Evolutionary conservation across 768 basidiomycete species (phyloP).

Genomic region (Pleurotus pulmonarius): DNA sequence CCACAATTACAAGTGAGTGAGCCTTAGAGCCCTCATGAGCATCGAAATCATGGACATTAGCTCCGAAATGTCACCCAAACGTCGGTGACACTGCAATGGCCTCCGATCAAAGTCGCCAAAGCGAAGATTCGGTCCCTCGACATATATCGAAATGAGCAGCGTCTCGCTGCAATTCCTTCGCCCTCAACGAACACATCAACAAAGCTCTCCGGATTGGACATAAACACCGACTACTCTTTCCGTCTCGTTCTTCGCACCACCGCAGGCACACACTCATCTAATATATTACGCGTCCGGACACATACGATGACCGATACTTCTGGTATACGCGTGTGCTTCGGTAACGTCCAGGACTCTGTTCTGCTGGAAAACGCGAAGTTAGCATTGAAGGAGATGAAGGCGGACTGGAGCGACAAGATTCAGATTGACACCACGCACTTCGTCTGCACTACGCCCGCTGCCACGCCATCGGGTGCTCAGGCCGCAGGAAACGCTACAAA

Average conservation of each 20-base stretch:
- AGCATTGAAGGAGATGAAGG: slow-evolving; percentile 81
- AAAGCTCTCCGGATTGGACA: slow-evolving; percentile 77
- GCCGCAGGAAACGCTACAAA: slow-evolving; percentile 47
- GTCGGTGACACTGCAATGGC: slow-evolving; percentile 96
- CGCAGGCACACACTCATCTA: slow-evolving; percentile 87
- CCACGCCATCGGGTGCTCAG: slow-evolving; percentile 55
- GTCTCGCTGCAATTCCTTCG: slow-evolving; percentile 82
- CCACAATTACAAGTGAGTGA: slow-evolving; percentile 69
- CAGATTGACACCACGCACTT: slow-evolving; percentile 99
- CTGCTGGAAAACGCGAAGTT: slow-evolving; percentile 79
- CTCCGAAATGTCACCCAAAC: slow-evolving; percentile 96
- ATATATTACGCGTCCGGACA: slow-evolving; percentile 77
- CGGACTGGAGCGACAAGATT: slow-evolving; percentile 88
- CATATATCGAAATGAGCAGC: slow-evolving; percentile 88
- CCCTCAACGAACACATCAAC: slow-evolving; percentile 83
- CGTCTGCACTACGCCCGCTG: slow-evolving; percentile 88
- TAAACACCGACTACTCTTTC: slow-evolving; percentile 87
- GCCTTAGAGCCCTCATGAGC: neutral
- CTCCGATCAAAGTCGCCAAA: slow-evolving; percentile 75
- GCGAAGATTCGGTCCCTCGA: slow-evolving; percentile 86
- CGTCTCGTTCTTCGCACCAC: slow-evolving; percentile 92
- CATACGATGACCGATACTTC: slow-evolving; percentile 96
- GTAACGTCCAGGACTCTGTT: slow-evolving; percentile 73
- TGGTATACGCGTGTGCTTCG: slow-evolving; percentile 93
- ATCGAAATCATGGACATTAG: slow-evolving; percentile 26